Conservation (phyloP, 2,329 filamentous ascomycete species). For the Dryadomyces quercivorus region DNA sequence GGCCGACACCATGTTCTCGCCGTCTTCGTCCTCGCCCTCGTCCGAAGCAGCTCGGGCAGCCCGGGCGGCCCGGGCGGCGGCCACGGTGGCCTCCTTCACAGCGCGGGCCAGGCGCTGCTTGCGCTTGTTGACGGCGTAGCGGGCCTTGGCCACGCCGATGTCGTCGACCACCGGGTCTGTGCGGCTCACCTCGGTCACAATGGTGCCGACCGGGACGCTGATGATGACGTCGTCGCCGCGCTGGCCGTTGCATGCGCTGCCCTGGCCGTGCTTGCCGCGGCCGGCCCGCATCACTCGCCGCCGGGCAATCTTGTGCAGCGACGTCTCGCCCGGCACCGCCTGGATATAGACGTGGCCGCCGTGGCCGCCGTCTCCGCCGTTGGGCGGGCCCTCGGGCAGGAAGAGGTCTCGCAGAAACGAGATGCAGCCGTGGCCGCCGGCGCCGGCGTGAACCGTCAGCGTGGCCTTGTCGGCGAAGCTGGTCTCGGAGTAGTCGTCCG, state of each 20-base stretch:
- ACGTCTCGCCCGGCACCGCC: conserved; percentile 81
- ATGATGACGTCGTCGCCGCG: conserved; percentile 80
- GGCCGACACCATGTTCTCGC: background rate
- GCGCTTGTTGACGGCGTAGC: conserved; percentile 3
- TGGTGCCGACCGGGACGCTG: conserved; percentile 83
- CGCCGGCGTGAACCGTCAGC: conserved; percentile 64
- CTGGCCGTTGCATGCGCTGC: conserved; percentile 59
- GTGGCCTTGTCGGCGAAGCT: conserved; percentile 81
- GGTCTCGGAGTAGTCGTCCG: conserved; percentile 71
- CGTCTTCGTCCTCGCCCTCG: background rate
- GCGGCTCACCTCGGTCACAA: conserved; percentile 71
- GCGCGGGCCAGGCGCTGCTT: background rate
- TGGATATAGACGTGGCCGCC: conserved; percentile 93
- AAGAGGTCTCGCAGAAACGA: conserved; percentile 90
- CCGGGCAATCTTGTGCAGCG: conserved; percentile 79
- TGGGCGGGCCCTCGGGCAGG: conserved; percentile 76
- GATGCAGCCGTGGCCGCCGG: conserved; percentile 83
- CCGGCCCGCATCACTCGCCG: conserved; percentile 63
- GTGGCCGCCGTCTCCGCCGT: conserved; percentile 86
- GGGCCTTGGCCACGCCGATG: conserved; percentile 18
- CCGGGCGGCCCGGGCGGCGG: background rate
- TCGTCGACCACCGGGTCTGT: conserved; percentile 67
- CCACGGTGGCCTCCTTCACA: background rate
- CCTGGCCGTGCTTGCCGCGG: conserved; percentile 66
- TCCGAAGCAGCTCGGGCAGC: background rate